Percentiles rank a stretch among this genome's conserved stretches.
phyloP scores from a whole-genome alignment of 2,329 filamentous ascomycete species.

The Sporothrix phasma region DNA sequence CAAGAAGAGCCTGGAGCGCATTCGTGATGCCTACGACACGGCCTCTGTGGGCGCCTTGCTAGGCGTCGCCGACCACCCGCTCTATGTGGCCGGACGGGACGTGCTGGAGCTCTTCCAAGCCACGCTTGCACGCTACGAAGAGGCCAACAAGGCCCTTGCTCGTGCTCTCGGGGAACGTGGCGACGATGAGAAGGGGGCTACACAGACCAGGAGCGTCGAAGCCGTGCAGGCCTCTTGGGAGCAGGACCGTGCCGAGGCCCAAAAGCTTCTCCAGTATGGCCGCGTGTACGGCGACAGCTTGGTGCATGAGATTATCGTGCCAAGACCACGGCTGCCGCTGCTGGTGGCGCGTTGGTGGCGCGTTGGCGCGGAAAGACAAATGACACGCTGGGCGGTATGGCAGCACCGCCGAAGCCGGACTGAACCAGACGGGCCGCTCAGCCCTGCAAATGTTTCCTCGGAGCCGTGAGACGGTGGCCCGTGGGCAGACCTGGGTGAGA shows the following conservation, averaged over 20 bases:
- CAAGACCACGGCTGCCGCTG: no score
- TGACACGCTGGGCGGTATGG: neutral
- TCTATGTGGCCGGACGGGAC: constrained; percentile 13
- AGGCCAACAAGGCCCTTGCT: constrained; percentile 9
- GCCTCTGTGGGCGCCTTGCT: neutral
- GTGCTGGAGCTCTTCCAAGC: constrained; percentile 13
- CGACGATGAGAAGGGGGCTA: neutral
- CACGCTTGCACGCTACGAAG: constrained; percentile 13
- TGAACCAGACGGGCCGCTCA: constrained; percentile 17
- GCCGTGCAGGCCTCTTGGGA: constrained; percentile 12
- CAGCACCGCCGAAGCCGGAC: neutral
- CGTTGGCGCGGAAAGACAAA: no score
- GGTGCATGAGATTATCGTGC: constrained; percentile 18
- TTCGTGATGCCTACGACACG: constrained; percentile 2
- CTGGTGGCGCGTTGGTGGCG: no score
- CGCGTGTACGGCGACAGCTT: constrained; percentile 19
- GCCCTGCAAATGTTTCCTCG: constrained; percentile 18
- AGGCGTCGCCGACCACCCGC: neutral
- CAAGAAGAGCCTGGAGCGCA: neutral
- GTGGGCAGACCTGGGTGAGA: constrained; percentile 17
- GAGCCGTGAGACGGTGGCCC: constrained; percentile 12
- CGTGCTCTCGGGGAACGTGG: neutral
- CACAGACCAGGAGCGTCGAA: neutral
- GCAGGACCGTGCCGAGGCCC: constrained; percentile 17
- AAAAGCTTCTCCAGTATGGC: constrained; percentile 18